phyloP scores from a whole-genome alignment of 306 rosid genomes.

The Trifolium repens region DNA sequence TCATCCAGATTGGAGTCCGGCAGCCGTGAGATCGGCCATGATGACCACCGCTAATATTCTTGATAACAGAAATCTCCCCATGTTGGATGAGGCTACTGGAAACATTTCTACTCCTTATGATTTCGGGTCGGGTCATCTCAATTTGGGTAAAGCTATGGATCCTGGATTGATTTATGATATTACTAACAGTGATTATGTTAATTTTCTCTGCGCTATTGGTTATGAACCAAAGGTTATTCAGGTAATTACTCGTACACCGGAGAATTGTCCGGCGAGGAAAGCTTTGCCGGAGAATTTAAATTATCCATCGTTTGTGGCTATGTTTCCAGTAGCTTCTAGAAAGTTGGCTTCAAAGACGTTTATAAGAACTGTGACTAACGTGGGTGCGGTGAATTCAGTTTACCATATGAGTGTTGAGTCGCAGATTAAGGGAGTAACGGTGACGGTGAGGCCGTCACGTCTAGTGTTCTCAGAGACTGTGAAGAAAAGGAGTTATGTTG shows the following conservation, averaged over 20 bases:
- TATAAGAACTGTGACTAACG: conserved; percentile 73
- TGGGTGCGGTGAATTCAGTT: conserved; percentile 61
- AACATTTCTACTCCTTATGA: conserved; percentile 72
- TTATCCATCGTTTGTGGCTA: conserved; percentile 73
- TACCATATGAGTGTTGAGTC: conserved; percentile 61
- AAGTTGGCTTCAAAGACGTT: conserved; percentile 56
- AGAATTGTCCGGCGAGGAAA: conserved; percentile 59
- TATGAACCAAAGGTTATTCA: conserved; percentile 72
- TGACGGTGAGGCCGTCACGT: conserved; percentile 70
- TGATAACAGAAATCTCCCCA: conserved; percentile 53
- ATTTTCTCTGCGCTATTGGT: conserved; percentile 63
- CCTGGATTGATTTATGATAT: conserved; percentile 85
- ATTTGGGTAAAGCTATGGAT: conserved; percentile 73
- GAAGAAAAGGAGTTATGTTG: conserved; percentile 67
- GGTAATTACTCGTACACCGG: conserved; percentile 63
- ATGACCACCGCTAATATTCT: conserved; percentile 75
- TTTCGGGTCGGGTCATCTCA: conserved; percentile 80
- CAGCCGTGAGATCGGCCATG: conserved; percentile 82
- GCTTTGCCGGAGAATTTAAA: conserved; percentile 73
- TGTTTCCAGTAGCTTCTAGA: conserved; percentile 51
- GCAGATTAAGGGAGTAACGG: conserved; percentile 61
- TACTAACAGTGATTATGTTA: conserved; percentile 63
- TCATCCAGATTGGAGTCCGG: conserved; percentile 91
- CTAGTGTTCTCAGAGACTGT: conserved; percentile 60
- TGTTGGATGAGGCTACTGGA: conserved; percentile 77